Conservation (phyloP, 1,139 yeast species). For the Komagataea norvegica region DNA sequence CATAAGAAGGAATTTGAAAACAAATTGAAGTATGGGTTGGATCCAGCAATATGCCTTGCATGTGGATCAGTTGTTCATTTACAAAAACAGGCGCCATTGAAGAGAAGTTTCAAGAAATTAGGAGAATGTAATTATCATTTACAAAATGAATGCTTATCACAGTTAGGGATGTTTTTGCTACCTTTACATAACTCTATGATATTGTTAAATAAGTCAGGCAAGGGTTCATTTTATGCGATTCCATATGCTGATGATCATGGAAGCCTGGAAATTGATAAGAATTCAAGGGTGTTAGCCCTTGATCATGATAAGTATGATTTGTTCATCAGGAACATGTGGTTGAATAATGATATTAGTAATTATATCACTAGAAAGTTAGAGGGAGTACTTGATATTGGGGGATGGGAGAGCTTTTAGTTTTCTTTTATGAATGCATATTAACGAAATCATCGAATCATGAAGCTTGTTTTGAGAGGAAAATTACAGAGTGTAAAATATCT, state of each 20-base stretch:
- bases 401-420: slow-evolving; percentile 82
- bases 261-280: slow-evolving; percentile 74
- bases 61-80: slow-evolving; percentile 70
- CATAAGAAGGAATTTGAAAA: slow-evolving; percentile 31
- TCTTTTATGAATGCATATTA: not conserved
- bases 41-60: slow-evolving; percentile 83
- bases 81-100: slow-evolving; percentile 48
- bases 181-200: slow-evolving; percentile 74
- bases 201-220: slow-evolving; percentile 52
- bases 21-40: slow-evolving; percentile 38
- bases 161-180: slow-evolving; percentile 71
- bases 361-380: slow-evolving; percentile 76
- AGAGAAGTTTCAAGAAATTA: slow-evolving; percentile 34
- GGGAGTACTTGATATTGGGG: slow-evolving; percentile 78
- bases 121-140: slow-evolving; percentile 72
- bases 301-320: slow-evolving; percentile 62
- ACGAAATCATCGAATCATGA: too few relatives aligned
- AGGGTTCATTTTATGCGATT: slow-evolving; percentile 78
- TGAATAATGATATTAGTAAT: slow-evolving; percentile 75
- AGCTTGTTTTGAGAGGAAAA: too few relatives aligned
- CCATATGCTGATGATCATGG: slow-evolving; percentile 89
- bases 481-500: too few relatives aligned
- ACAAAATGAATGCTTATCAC: slow-evolving; percentile 59
- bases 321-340: slow-evolving; percentile 65
- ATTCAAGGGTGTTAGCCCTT: slow-evolving; percentile 68